phyloP scores from a whole-genome alignment of 2,329 filamentous ascomycete species.

The Aspergillus clavatus region DNA sequence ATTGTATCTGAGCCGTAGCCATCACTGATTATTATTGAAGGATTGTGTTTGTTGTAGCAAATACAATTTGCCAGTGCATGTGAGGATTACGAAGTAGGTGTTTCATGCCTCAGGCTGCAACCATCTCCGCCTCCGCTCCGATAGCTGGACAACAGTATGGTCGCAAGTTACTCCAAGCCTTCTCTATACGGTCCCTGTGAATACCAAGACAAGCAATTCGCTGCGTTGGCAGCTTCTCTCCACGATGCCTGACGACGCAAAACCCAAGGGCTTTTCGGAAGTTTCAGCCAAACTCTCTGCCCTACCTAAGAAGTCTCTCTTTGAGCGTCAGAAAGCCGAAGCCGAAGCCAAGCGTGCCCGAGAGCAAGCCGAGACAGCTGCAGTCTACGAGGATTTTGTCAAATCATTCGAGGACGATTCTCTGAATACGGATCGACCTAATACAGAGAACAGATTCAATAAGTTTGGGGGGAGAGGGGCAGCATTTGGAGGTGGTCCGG shows the following conservation, averaged over 20 bases:
- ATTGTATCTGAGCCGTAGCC: constrained; percentile 32
- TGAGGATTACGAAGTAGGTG: no score
- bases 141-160: constrained; percentile 4
- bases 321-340: constrained; percentile 83
- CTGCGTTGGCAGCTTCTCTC: constrained; percentile 23
- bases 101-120: constrained; percentile 14
- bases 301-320: constrained; percentile 76
- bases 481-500: constrained; percentile 36
- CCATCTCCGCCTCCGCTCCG: constrained; percentile 14
- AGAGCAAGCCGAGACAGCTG: constrained; percentile 81
- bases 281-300: constrained; percentile 73
- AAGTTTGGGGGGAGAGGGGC: constrained; percentile 30
- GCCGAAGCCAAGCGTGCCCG: constrained; percentile 80
- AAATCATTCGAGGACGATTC: constrained; percentile 58
- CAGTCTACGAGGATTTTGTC: constrained; percentile 80
- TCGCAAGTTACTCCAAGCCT: neutral
- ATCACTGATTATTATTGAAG: constrained; percentile 9
- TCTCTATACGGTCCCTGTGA: neutral
- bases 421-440: constrained; percentile 9
- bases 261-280: constrained; percentile 57
- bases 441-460: constrained; percentile 21
- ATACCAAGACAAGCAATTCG: constrained; percentile 6
- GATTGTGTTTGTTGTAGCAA: constrained; percentile 5
- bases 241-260: constrained; percentile 37
- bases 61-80: neutral